These are phyloP conservation scores for Vaccinium darrowii DNA, from an alignment of 148 eudicot species.

Conservation along the genomic window DNA sequence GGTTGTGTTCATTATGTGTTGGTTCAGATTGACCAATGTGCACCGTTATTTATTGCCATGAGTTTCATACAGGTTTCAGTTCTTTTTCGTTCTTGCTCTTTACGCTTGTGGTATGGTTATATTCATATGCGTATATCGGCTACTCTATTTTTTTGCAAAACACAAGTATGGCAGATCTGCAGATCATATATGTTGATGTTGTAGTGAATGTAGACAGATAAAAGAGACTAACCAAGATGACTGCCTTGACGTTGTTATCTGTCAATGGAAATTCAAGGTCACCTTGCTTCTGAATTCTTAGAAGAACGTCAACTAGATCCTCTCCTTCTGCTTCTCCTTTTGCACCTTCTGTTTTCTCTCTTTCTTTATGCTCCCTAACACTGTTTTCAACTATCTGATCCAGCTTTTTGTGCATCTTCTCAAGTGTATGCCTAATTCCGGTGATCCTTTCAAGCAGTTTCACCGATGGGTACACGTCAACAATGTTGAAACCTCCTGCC, in stretches of 20 bases:
- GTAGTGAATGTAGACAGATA: not conserved
- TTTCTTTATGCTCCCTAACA: constrained; percentile 16
- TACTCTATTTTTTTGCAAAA: not conserved
- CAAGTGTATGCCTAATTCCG: constrained; percentile 12
- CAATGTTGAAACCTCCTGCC: constrained; percentile 21
- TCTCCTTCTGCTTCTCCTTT: not conserved
- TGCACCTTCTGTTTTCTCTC: not conserved
- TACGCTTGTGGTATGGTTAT: too few relatives aligned
- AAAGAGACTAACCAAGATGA: constrained; percentile 26
- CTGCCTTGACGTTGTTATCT: constrained; percentile 28
- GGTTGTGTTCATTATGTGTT: too few relatives aligned
- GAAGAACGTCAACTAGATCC: constrained; percentile 9
- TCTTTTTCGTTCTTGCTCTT: too few relatives aligned
- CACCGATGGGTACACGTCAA: constrained; percentile 29
- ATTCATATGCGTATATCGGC: too few relatives aligned
- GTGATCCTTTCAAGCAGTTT: constrained; percentile 16
- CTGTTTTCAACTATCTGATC: constrained; percentile 23
- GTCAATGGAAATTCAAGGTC: constrained; percentile 14
- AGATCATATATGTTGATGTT: not conserved
- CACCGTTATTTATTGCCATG: too few relatives aligned
- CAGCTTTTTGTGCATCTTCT: not conserved
- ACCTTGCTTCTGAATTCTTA: constrained; percentile 5
- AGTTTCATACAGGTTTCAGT: too few relatives aligned
- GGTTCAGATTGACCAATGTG: too few relatives aligned
- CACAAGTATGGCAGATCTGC: not conserved